Percentiles rank a stretch among this genome's conserved stretches.
phyloP scores from a whole-genome alignment of 2,329 filamentous ascomycete genomes.

The Phialocephala sp. region DNA sequence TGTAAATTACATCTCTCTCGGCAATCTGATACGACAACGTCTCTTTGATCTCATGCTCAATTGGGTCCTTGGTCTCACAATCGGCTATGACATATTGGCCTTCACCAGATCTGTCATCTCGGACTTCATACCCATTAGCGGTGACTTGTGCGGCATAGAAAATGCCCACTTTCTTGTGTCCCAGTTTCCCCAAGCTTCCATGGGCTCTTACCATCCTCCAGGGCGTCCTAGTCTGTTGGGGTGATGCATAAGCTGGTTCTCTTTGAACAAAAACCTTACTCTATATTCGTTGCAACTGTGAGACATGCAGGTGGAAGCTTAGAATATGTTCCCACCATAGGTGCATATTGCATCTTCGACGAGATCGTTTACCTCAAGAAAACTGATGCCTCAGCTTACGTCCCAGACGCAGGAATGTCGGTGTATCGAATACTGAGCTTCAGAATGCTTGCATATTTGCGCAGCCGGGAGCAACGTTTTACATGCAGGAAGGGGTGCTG shows the following conservation, averaged over 20 bases:
- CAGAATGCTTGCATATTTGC: conserved; percentile 48
- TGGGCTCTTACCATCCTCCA: conserved; percentile 30
- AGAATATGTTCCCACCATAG: conserved; percentile 60
- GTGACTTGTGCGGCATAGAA: conserved; percentile 56
- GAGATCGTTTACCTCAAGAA: conserved; percentile 59
- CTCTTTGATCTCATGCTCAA: conserved; percentile 55
- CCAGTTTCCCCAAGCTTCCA: conserved; percentile 31
- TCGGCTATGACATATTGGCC: conserved; percentile 59
- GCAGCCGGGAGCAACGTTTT: conserved; percentile 29
- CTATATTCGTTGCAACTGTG: conserved; percentile 50
- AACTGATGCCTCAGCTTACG: conserved; percentile 51
- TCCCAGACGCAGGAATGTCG: conserved; percentile 44
- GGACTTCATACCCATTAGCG: conserved; percentile 56
- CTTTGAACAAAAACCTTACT: conserved; percentile 50
- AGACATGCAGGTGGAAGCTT: conserved; percentile 52
- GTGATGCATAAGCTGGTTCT: neutral
- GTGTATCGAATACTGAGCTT: conserved; percentile 56
- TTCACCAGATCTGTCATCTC: conserved; percentile 49
- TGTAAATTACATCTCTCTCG: conserved; percentile 60
- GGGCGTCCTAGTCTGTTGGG: neutral
- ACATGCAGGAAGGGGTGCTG: conserved; percentile 52
- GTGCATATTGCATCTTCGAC: conserved; percentile 55
- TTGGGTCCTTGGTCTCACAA: conserved; percentile 54
- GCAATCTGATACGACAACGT: conserved; percentile 48
- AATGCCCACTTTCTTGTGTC: conserved; percentile 44